Conservation (phyloP, 345 rosid genomes). For the Citrus cavaleriei region DNA sequence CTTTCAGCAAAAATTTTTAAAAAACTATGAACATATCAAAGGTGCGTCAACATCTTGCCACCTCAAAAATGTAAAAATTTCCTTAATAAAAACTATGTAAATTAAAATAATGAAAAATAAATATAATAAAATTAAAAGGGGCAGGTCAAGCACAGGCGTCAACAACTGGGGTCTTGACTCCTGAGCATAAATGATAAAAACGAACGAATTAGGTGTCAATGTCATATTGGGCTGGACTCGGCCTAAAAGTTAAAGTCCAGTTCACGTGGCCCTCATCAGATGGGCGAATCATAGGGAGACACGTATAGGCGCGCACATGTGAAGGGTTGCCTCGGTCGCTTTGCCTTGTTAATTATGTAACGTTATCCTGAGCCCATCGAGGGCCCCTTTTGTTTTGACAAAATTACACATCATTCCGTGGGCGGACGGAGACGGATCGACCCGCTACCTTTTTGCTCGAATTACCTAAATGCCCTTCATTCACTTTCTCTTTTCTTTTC, state of each 20-base stretch:
- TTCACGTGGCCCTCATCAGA: not conserved
- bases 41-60: conserved; percentile 6
- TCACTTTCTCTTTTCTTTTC: too few species aligned
- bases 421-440: too few species aligned
- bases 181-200: not conserved
- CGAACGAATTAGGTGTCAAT: not conserved
- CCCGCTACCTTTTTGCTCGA: too few species aligned
- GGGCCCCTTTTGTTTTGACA: not conserved
- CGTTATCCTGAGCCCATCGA: not conserved
- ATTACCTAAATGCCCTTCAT: too few species aligned
- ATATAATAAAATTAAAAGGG: too few species aligned
- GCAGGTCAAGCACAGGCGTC: not conserved
- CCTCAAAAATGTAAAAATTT: not conserved
- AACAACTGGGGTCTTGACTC: not conserved
- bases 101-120: not conserved
- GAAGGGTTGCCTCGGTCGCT: not conserved
- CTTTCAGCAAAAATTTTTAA: not conserved
- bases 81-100: not conserved
- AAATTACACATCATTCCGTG: too few species aligned
- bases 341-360: not conserved
- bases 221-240: not conserved
- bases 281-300: not conserved
- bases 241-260: not conserved
- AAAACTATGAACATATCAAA: not conserved
- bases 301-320: not conserved